Evolutionary conservation across 2,329 filamentous ascomycete genomes (phyloP), one percentile per base, ranked within the genome.

Genomic region (Scolecobasidium constrictum): DNA sequence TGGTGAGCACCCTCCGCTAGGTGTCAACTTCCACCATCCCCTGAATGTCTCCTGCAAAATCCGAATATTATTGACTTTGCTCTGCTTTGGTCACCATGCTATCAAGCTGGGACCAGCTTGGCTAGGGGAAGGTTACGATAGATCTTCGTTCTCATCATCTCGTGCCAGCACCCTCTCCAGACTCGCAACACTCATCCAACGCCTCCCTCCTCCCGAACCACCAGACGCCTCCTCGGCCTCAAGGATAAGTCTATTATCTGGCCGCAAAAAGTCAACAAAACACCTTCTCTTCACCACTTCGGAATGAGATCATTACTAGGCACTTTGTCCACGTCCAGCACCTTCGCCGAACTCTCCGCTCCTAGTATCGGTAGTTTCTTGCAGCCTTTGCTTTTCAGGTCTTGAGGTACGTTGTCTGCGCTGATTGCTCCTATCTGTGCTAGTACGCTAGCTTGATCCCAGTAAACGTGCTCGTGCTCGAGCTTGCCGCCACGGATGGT

Each of bases 381-480:
- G 5, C 70, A 57, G 2, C 68, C 66, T 19, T 56, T 54, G 46
- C 62, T 60, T 57, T 61, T 66, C 31, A 65, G 61, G 7, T 61
- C 56, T 28, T 65, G 56, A 0, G 72, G 70, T 16, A 77, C 63
- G 2, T 65, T 50, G 44, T 74, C 72, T 13, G 72, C 67, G 56
- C 77, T 71, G 39, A 78, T 44, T 46, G 78, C 50, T 0, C 75
- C 75, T 0, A 75, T 61, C 52, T 78, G 75, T 36, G 77, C 69
- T 12, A 78, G 53, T 6, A 78, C 74, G 38, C 65, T 72, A 7
- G 75, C 75, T 50, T 78, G 75, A 49, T 78, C 75, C 75, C 75
- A 78, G 51, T 78, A 77, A 3, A 77, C 56, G 40, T 76, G 66
- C 53, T 78, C 75, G n/a, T 67, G 69, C 55, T 67, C 73, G 7